phyloP scores from a whole-genome alignment of 176 grass and related monocot species.

The Coix lacrymajobi region DNA sequence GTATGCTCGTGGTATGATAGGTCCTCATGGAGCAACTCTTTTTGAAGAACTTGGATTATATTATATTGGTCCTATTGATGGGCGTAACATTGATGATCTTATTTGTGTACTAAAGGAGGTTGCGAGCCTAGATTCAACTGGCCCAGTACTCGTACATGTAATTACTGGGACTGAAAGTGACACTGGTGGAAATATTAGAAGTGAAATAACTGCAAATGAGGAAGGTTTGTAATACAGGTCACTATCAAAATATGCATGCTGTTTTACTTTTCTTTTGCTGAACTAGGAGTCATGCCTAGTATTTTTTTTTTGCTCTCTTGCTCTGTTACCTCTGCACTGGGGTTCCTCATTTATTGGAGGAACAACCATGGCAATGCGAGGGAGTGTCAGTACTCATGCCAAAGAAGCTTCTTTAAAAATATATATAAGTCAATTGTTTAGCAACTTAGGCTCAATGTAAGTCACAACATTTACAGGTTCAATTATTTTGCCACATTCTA shows the following conservation, averaged over 20 bases:
- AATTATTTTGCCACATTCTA: neutral
- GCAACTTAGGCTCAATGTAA: neutral
- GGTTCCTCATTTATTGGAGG: neutral
- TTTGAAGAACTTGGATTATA: slow-evolving; percentile 87
- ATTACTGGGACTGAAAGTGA: slow-evolving; percentile 57
- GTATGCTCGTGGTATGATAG: slow-evolving; percentile 77
- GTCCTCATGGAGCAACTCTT: slow-evolving; percentile 66
- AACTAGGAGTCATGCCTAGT: neutral
- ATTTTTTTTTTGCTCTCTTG: neutral
- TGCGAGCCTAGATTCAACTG: slow-evolving; percentile 57
- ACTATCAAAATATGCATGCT: neutral
- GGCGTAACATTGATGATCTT: slow-evolving; percentile 75
- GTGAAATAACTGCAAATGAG: slow-evolving; percentile 13
- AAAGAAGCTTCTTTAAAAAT: slow-evolving; percentile 11
- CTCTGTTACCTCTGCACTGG: neutral
- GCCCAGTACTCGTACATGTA: slow-evolving; percentile 67
- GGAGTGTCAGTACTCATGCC: neutral
- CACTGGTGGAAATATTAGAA: slow-evolving; percentile 15
- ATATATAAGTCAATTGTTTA: neutral
- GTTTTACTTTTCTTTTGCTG: slow-evolving; percentile 1
- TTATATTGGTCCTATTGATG: slow-evolving; percentile 82
- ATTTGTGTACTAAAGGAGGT: slow-evolving; percentile 76
- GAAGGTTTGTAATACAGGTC: slow-evolving; percentile 23
- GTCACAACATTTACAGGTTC: neutral
- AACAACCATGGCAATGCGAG: neutral